phyloP scores from a whole-genome alignment of 1,284 basidiomycete genomes.

The Uromyces viciae-fabae region DNA sequence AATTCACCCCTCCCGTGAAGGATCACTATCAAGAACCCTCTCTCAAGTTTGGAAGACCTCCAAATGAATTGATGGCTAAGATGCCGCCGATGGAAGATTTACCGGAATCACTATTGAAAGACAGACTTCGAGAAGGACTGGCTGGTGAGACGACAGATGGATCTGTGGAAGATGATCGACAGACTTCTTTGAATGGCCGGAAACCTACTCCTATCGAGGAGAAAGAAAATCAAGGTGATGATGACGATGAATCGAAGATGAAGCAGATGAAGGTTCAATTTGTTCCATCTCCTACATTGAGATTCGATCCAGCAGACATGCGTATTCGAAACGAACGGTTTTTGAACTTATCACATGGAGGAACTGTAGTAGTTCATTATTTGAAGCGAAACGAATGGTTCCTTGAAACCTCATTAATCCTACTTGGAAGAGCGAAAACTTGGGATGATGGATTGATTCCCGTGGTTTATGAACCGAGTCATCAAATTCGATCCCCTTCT shows the following conservation, averaged over 20 bases:
- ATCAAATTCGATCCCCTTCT: not conserved
- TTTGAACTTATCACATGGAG: conserved; percentile 60
- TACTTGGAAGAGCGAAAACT: conserved; percentile 70
- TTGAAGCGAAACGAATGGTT: conserved; percentile 97
- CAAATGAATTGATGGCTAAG: conserved; percentile 37
- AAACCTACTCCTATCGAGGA: too few relatives aligned
- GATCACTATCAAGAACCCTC: conserved; percentile 45
- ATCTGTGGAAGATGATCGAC: not conserved
- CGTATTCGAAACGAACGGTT: conserved; percentile 30
- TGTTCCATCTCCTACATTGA: conserved; percentile 28
- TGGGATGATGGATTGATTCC: conserved; percentile 53
- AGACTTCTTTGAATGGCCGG: not conserved
- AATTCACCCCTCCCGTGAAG: conserved; percentile 60
- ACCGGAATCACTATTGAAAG: conserved; percentile 41
- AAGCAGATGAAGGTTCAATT: not conserved
- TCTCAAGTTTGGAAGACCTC: conserved; percentile 44
- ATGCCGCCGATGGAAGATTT: conserved; percentile 44
- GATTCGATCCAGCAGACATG: conserved; percentile 32
- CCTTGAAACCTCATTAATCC: conserved; percentile 80
- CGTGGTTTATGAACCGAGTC: conserved; percentile 46
- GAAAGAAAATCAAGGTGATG: not conserved
- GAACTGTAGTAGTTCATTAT: conserved; percentile 91
- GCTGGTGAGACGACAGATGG: not conserved
- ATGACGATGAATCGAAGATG: not conserved
- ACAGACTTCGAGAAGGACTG: conserved; percentile 4